These are phyloP conservation scores for Hygrophorus pudorinus DNA, from an alignment of 768 basidiomycete genomes.

Conservation along the genomic window DNA sequence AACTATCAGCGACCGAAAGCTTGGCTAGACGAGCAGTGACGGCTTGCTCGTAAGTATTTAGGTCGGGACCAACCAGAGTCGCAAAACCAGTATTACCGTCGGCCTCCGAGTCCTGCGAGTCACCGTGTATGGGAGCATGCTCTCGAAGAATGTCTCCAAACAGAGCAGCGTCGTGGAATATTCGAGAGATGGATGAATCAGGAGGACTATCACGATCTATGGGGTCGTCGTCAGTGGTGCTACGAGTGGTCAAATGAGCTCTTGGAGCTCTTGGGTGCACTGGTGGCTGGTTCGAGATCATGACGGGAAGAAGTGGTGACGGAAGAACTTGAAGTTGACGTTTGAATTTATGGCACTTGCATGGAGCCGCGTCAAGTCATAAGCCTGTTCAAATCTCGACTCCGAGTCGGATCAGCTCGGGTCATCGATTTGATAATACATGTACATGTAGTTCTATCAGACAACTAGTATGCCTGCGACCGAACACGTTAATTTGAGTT, in stretches of 20 bases:
- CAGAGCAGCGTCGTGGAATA: conserved; percentile 29
- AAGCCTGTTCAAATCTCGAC: too few relatives aligned
- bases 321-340: too few relatives aligned
- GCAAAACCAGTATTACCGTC: conserved; percentile 25
- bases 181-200: conserved; percentile 21
- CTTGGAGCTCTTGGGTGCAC: too few relatives aligned
- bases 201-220: background rate
- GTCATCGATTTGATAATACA: too few relatives aligned
- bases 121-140: conserved; percentile 13
- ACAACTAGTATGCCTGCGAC: too few relatives aligned
- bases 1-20: conserved; percentile 26
- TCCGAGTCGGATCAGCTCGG: too few relatives aligned
- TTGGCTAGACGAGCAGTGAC: conserved; percentile 26
- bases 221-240: background rate
- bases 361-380: too few relatives aligned
- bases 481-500: too few relatives aligned
- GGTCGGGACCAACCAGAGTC: conserved; percentile 32
- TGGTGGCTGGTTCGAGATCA: too few relatives aligned
- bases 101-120: conserved; percentile 9
- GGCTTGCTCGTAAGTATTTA: conserved; percentile 24
- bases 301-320: too few relatives aligned
- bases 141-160: conserved; percentile 23
- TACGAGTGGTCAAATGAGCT: background rate
- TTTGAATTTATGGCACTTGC: too few relatives aligned
- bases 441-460: too few relatives aligned